Conservation (phyloP, 257 asterid species). For the Nicotiana benthamiana region DNA sequence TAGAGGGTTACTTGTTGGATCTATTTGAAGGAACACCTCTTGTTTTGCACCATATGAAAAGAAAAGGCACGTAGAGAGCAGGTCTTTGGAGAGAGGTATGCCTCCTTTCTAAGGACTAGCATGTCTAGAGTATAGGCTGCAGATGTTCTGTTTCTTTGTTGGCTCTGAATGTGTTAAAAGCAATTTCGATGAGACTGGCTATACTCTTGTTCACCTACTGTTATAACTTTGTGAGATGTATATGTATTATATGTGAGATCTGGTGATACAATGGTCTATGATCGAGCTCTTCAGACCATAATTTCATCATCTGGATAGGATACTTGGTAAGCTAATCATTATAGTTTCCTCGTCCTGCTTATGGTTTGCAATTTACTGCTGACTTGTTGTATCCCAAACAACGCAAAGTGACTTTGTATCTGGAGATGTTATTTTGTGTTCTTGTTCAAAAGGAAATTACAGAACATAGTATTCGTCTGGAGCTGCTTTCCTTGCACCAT, state of each 20-base stretch:
- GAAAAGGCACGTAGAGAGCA: slow-evolving; percentile 60
- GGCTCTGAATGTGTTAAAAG: neutral
- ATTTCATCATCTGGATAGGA: neutral
- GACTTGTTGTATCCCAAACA: neutral
- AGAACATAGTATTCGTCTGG: neutral
- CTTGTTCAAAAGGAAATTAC: neutral
- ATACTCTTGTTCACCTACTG: neutral
- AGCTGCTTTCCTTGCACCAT: slow-evolving; percentile 23
- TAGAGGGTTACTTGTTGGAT: slow-evolving; percentile 74
- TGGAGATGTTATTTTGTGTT: neutral
- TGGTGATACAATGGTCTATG: neutral
- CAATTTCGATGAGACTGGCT: neutral
- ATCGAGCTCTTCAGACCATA: neutral
- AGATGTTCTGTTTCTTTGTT: neutral
- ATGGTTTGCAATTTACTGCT: slow-evolving; percentile 3
- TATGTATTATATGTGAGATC: slow-evolving; percentile 6
- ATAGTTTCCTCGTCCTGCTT: neutral
- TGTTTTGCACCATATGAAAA: slow-evolving; percentile 73
- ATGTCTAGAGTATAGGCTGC: slow-evolving; percentile 4
- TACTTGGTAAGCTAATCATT: neutral
- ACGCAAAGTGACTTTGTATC: neutral
- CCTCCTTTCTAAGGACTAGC: slow-evolving; percentile 24
- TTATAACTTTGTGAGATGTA: slow-evolving; percentile 8
- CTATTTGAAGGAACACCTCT: slow-evolving; percentile 93
- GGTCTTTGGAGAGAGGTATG: slow-evolving; percentile 36